Conservation (phyloP, 2,329 filamentous ascomycete species). For the Ophiostoma montium region DNA sequence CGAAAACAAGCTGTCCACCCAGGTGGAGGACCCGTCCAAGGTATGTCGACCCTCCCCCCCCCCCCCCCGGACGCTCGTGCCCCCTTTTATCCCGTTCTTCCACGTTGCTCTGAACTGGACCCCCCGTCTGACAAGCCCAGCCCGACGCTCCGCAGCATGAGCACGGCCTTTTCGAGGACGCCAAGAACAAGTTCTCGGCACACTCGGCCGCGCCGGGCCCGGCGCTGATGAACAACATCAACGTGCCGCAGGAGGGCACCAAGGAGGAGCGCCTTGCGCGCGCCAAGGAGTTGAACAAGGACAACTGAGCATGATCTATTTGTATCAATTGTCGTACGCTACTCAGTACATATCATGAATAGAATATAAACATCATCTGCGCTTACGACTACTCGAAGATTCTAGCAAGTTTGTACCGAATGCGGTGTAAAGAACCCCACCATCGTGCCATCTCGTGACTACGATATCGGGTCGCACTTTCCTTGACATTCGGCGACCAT, state of each 20-base stretch:
- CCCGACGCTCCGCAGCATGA: constrained; percentile 16
- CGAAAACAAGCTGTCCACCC: constrained; percentile 13
- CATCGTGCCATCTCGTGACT: too few species aligned
- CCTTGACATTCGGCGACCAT: too few species aligned
- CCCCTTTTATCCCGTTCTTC: background rate
- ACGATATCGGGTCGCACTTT: too few species aligned
- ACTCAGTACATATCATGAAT: too few species aligned
- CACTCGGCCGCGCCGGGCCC: constrained; percentile 45
- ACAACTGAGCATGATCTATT: too few species aligned
- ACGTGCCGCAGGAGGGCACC: constrained; percentile 40
- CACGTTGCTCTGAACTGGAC: background rate
- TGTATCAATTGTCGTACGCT: too few species aligned
- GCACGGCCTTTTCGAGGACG: constrained; percentile 24
- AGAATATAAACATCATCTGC: too few species aligned
- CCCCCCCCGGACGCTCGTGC: too few species aligned
- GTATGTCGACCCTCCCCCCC: too few species aligned
- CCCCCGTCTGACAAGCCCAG: constrained; percentile 1
- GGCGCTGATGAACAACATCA: constrained; percentile 38
- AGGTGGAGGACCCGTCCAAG: constrained; percentile 17
- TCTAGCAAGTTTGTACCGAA: too few species aligned
- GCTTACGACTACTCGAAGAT: too few species aligned
- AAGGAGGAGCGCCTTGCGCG: constrained; percentile 55
- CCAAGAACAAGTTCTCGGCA: constrained; percentile 34
- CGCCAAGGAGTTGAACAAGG: constrained; percentile 51
- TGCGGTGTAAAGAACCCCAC: too few species aligned